A percentile compares a stretch with the other conserved stretches of the same genome.
Evolutionary conservation across 306 rosid species (phyloP).

Genomic region (Dalbergia cultrata): DNA sequence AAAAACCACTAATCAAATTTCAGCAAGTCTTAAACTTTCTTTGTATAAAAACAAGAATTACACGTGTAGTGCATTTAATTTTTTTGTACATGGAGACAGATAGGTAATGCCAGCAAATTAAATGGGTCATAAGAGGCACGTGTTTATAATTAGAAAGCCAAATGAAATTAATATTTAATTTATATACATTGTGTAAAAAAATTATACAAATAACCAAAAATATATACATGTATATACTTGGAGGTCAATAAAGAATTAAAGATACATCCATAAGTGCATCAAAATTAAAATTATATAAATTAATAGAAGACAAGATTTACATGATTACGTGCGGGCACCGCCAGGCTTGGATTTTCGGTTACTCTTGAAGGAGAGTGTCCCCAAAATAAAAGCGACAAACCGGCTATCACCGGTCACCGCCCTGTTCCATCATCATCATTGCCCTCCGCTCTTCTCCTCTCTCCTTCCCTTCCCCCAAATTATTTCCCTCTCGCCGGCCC

Average conservation of each 20-base stretch:
- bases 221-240: too few species aligned
- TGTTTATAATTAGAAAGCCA: neutral
- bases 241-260: too few species aligned
- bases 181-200: too few species aligned
- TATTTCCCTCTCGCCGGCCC: slow-evolving; percentile 47
- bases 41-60: neutral
- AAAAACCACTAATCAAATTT: neutral
- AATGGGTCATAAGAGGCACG: neutral
- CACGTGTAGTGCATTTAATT: neutral
- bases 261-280: too few species aligned
- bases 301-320: neutral
- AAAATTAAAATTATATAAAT: too few species aligned
- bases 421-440: neutral
- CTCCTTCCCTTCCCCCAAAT: slow-evolving; percentile 25
- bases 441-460: neutral
- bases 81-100: neutral
- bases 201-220: too few species aligned
- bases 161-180: neutral
- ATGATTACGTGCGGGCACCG: slow-evolving; percentile 22
- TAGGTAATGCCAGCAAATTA: neutral
- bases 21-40: neutral
- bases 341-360: slow-evolving; percentile 3
- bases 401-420: slow-evolving; percentile 40
- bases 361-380: neutral
- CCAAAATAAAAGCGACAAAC: slow-evolving; percentile 15